Percentiles rank a stretch among this genome's conserved stretches.
Evolutionary conservation across 768 basidiomycete species (phyloP).

Genomic region (Termitomyces sp.): DNA sequence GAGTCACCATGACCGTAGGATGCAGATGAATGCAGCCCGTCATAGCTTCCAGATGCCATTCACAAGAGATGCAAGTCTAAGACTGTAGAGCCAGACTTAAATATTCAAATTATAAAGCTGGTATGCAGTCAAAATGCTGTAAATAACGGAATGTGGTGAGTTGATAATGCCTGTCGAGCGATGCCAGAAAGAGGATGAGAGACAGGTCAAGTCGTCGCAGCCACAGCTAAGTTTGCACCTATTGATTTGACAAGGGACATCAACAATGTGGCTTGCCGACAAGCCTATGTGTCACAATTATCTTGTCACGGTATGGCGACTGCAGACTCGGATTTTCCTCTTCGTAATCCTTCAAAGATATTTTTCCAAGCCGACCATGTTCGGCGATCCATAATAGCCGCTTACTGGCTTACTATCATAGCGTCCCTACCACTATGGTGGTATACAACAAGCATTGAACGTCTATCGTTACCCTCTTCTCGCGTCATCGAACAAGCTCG

Average conservation of each 20-base stretch:
- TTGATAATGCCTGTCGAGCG: background rate
- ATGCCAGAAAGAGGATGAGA: background rate
- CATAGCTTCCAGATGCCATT: conserved; percentile 40
- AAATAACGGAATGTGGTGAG: background rate
- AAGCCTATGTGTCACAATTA: conserved; percentile 9
- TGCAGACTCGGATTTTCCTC: conserved; percentile 17
- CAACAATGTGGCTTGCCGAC: conserved; percentile 3
- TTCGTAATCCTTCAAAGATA: conserved; percentile 42
- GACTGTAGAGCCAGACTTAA: background rate
- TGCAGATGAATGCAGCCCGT: conserved; percentile 27
- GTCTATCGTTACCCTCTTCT: conserved; percentile 63
- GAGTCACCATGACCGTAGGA: conserved; percentile 25
- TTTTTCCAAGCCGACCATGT: conserved; percentile 45
- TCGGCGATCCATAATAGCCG: conserved; percentile 57
- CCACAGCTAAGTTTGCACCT: conserved; percentile 27
- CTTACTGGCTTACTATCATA: conserved; percentile 77
- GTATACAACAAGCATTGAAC: conserved; percentile 85
- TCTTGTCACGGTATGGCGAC: conserved; percentile 7
- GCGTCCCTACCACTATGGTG: conserved; percentile 90
- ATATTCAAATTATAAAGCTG: background rate
- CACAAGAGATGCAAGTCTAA: conserved; percentile 11
- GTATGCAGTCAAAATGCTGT: background rate
- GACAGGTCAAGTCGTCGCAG: conserved; percentile 13
- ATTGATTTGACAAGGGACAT: conserved; percentile 21
- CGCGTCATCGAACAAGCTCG: conserved; percentile 51